These are phyloP conservation scores for Aspergillus sergii DNA, from an alignment of 2,329 filamentous ascomycete genomes.

Conservation along the genomic window DNA sequence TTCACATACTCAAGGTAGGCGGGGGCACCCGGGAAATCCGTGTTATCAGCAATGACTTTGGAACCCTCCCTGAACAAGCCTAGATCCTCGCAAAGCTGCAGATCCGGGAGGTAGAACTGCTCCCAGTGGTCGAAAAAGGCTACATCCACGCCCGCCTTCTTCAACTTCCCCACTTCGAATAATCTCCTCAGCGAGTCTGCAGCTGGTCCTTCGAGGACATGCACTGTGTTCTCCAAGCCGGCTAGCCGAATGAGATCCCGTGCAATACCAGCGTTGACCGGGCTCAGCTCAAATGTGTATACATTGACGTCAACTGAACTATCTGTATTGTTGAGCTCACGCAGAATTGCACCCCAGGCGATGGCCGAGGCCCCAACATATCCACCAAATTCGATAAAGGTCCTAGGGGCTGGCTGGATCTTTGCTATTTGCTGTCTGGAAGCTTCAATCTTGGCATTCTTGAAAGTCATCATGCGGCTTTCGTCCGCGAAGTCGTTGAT, in stretches of 20 bases:
- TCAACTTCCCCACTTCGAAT: constrained; percentile 28
- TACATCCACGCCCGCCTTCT: constrained; percentile 32
- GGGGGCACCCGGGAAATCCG: constrained; percentile 44
- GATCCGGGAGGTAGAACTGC: constrained; percentile 40
- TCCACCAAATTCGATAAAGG: constrained; percentile 40
- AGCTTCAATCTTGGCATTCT: constrained; percentile 29
- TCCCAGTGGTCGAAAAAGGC: constrained; percentile 43
- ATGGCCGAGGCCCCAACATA: constrained; percentile 43
- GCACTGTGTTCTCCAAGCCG: constrained; percentile 35
- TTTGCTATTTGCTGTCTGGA: constrained; percentile 22
- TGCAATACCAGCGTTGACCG: constrained; percentile 32
- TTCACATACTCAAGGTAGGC: constrained; percentile 45
- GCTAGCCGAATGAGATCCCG: constrained; percentile 37
- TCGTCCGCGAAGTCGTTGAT: constrained; percentile 36
- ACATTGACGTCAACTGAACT: constrained; percentile 20
- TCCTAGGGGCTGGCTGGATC: constrained; percentile 31
- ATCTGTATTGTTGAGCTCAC: constrained; percentile 27
- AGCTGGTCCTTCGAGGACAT: constrained; percentile 37
- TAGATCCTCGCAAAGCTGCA: constrained; percentile 38
- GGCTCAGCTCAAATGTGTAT: constrained; percentile 42
- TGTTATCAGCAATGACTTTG: constrained; percentile 43
- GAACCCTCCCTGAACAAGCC: constrained; percentile 35
- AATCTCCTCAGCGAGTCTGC: constrained; percentile 33
- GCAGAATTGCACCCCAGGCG: constrained; percentile 30
- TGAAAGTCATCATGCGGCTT: constrained; percentile 38